Percentiles rank a stretch among this genome's conserved stretches.
phyloP scores from a whole-genome alignment of 73 alveolate genomes.

The Paraurostyla sp. region DNA sequence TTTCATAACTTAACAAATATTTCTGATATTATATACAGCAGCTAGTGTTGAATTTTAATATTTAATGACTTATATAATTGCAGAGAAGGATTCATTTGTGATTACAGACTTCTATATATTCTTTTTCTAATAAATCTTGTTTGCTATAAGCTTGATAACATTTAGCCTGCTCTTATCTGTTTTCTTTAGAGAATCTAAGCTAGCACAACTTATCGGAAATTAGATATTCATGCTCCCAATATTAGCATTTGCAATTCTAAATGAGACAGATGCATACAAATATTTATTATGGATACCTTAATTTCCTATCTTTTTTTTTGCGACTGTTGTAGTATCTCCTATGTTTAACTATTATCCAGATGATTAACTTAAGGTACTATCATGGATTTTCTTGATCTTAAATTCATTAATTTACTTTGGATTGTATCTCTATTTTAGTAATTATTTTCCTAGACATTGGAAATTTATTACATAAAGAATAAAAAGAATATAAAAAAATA shows the following conservation, averaged over 20 bases:
- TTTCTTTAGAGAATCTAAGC: neutral
- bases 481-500: too few relatives aligned
- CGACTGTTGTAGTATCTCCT: too few relatives aligned
- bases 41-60: neutral
- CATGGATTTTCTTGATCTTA: too few relatives aligned
- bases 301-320: too few relatives aligned
- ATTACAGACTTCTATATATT: neutral
- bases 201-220: slow-evolving; percentile 1
- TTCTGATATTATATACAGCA: neutral
- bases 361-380: too few relatives aligned
- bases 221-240: slow-evolving; percentile 2
- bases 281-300: too few relatives aligned
- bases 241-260: neutral
- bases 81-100: neutral
- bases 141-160: slow-evolving; percentile 12
- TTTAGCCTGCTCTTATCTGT: slow-evolving; percentile 5
- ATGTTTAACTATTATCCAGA: too few relatives aligned
- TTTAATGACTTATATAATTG: neutral
- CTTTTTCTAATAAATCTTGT: neutral
- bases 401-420: too few relatives aligned
- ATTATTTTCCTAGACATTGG: too few relatives aligned
- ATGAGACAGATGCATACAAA: neutral
- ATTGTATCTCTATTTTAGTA: too few relatives aligned
- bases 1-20: neutral
- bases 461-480: too few relatives aligned